Conservation (phyloP, 257 asterid genomes). For the Pogostemon cablin region DNA sequence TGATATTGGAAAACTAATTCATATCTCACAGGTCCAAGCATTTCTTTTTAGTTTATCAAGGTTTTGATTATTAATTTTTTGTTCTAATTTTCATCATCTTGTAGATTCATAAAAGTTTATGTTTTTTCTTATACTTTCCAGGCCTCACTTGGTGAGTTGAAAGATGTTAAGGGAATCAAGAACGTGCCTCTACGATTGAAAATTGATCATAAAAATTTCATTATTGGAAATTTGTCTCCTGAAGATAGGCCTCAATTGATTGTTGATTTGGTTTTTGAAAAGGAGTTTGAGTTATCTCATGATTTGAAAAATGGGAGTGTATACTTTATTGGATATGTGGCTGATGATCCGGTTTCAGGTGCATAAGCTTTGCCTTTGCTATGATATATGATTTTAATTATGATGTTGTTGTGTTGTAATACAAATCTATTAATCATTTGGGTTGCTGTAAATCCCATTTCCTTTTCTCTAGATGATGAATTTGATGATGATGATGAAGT, state of each 20-base stretch:
- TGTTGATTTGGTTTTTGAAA: constrained; percentile 70
- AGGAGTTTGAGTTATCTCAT: constrained; percentile 78
- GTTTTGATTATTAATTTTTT: neutral
- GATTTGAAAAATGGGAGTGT: constrained; percentile 70
- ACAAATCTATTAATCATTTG: neutral
- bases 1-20: constrained; percentile 46
- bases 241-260: constrained; percentile 57
- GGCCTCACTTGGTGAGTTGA: constrained; percentile 76
- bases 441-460: neutral
- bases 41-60: neutral
- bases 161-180: constrained; percentile 49
- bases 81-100: neutral
- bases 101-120: too few relatives aligned
- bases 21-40: constrained; percentile 69
- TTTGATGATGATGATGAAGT: constrained; percentile 29
- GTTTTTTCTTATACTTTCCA: constrained; percentile 17
- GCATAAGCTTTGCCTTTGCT: neutral
- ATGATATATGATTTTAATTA: neutral
- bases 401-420: neutral
- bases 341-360: constrained; percentile 46
- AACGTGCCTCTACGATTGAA: constrained; percentile 50
- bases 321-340: constrained; percentile 56
- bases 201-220: constrained; percentile 38
- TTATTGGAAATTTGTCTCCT: constrained; percentile 60
- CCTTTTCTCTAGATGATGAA: too few relatives aligned